Base-by-base conservation (phyloP, 352 stramenopile genomes). In the Pelagophyceae sp. region DNA sequence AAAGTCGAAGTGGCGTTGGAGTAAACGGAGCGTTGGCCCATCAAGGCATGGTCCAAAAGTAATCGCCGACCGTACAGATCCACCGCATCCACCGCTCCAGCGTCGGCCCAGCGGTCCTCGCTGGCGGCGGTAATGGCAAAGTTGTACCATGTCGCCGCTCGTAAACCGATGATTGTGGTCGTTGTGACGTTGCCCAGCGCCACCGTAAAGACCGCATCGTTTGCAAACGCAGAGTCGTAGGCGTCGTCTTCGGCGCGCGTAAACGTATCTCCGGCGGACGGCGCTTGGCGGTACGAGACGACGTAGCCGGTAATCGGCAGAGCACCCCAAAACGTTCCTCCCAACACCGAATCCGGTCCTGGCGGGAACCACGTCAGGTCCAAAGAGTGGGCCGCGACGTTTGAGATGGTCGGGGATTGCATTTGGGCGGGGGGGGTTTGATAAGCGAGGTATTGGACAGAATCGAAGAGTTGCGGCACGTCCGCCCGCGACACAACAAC, bases 111-210 rank as follows among this genome's bases (percentile, higher is more conserved):
- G 31, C 65, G 61, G 72, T 95, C 87, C 76, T 96, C 91, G 0
- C 85, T 87, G 23, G 96, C 72, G 0, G 89, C 90, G 19, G 87
- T 80, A 31, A 96, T 85, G 29, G 86, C 84, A 20, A 96, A 90
- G 0, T 90, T 84, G 80, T 96, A 95, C 23, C 72, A 76, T 0
- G 84, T 91, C 17, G 72, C 82, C 1, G 83, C 83, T 23, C 79
- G 45, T 0, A 97, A 84, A 17, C 83, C 83, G 15, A 87, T 85
- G 15, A 97, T 80, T 25, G 91, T 96, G 5, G 92, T 96, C 2
- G 85, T 92, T n/a, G 92, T 96, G 51, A 96, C 88, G 74, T 96
- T 96, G 0, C 92, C 91, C 29, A 96, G 86, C 15, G 72, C 64
- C 32, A 79, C 29, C 27, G 51, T 25, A 29, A 27, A 71, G 15